phyloP scores from a whole-genome alignment of 768 basidiomycete genomes.

The Dentipellis sp. region DNA sequence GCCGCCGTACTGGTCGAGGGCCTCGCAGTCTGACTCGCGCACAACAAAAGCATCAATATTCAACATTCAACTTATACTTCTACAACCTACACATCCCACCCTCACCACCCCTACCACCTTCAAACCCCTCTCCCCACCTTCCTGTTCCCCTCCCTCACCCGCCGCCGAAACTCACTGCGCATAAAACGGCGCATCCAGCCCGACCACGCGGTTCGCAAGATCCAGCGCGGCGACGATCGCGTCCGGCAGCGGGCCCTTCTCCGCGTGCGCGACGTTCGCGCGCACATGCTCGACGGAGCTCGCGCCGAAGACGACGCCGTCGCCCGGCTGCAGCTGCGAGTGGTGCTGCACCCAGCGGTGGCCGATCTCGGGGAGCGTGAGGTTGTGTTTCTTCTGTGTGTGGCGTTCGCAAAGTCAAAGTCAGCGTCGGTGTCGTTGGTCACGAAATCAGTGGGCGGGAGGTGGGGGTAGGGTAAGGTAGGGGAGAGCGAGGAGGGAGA shows the following conservation, averaged over 20 bases:
- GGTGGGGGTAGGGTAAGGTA: background rate
- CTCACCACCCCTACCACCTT: too few relatives aligned
- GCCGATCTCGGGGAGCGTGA: slow-evolving; percentile 45
- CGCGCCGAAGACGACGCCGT: slow-evolving; percentile 42
- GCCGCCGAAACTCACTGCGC: background rate
- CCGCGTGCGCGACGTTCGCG: slow-evolving; percentile 35
- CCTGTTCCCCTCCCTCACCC: too few relatives aligned
- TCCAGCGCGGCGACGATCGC: slow-evolving; percentile 42
- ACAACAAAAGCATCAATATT: too few relatives aligned
- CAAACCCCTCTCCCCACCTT: too few relatives aligned
- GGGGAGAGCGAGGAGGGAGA: background rate
- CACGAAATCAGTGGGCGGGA: background rate
- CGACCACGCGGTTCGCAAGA: slow-evolving; percentile 35
- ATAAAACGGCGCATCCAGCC: slow-evolving; percentile 4
- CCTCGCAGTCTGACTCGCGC: too few relatives aligned
- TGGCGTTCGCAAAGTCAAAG: background rate
- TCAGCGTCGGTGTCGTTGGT: background rate
- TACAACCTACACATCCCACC: too few relatives aligned
- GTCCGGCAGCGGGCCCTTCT: slow-evolving; percentile 45
- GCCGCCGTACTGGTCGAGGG: too few relatives aligned
- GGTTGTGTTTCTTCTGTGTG: slow-evolving; percentile 30
- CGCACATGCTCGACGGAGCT: slow-evolving; percentile 35
- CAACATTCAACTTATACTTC: too few relatives aligned
- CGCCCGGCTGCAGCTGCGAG: slow-evolving; percentile 30
- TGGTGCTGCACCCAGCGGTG: slow-evolving; percentile 58